Percentiles rank a stretch among this genome's conserved stretches.
phyloP scores from a whole-genome alignment of 352 stramenopile species.

The Phytopythium mirpurense region DNA sequence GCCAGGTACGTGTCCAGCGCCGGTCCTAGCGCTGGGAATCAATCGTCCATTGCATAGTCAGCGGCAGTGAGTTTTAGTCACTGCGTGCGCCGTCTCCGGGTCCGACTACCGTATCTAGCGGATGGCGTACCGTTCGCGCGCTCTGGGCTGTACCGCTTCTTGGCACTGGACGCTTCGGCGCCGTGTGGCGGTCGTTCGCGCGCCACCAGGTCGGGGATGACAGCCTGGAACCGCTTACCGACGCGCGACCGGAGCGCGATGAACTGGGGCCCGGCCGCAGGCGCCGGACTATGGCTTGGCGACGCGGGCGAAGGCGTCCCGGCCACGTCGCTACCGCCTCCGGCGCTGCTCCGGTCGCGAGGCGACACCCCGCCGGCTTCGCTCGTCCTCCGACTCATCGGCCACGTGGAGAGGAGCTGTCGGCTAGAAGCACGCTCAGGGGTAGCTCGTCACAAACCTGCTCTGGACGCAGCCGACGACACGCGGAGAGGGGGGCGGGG shows the following conservation, averaged over 20 bases:
- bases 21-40: conserved; percentile 35
- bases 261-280: conserved; percentile 32
- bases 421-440: background rate
- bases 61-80: background rate
- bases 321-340: background rate
- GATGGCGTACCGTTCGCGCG: conserved; percentile 40
- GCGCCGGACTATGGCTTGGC: background rate
- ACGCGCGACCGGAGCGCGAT: conserved; percentile 70
- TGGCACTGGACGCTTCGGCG: conserved; percentile 14
- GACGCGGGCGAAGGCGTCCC: background rate
- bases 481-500: background rate
- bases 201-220: conserved; percentile 46
- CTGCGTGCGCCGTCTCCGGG: background rate
- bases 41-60: conserved; percentile 9
- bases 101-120: background rate
- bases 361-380: background rate
- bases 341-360: background rate
- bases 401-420: background rate
- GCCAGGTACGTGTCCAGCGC: conserved; percentile 81
- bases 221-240: conserved; percentile 76
- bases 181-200: conserved; percentile 10
- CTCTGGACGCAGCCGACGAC: background rate
- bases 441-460: background rate
- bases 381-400: conserved; percentile 2
- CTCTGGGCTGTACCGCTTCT: conserved; percentile 39